These are phyloP conservation scores for Vicia faba DNA, from an alignment of 306 rosid genomes.

Conservation along the genomic window DNA sequence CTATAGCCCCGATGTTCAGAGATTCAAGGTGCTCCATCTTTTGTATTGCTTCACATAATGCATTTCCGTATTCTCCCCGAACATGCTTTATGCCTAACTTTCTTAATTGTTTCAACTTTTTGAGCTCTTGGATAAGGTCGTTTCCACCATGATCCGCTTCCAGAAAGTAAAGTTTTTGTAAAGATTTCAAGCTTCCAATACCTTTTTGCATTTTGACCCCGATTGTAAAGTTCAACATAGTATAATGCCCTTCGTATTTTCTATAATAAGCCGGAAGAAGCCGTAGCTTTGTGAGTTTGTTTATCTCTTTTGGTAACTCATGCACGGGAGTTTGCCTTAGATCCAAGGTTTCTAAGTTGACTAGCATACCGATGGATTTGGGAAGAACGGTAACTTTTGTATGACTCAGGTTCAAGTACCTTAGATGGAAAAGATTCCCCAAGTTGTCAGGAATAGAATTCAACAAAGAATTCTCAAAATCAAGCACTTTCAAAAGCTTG, in stretches of 20 bases:
- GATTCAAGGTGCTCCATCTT: constrained; percentile 25
- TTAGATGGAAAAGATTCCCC: constrained; percentile 27
- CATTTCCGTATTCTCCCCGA: background rate
- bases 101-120: constrained; percentile 4
- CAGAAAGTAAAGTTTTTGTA: constrained; percentile 19
- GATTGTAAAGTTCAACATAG: constrained; percentile 5
- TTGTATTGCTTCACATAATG: background rate
- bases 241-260: constrained; percentile 6
- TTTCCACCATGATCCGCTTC: constrained; percentile 18
- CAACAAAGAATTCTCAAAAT: background rate
- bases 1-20: constrained; percentile 15
- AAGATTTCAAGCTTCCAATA: background rate
- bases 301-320: constrained; percentile 25
- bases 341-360: constrained; percentile 28
- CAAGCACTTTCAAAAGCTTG: constrained; percentile 21
- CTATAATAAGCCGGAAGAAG: constrained; percentile 19
- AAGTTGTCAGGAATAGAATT: constrained; percentile 7
- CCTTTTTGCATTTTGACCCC: constrained; percentile 22
- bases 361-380: constrained; percentile 4
- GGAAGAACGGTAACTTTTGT: constrained; percentile 19
- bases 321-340: constrained; percentile 18
- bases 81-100: constrained; percentile 17
- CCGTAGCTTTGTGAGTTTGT: constrained; percentile 21
- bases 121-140: constrained; percentile 17
- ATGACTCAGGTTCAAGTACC: constrained; percentile 19